A percentile compares a stretch with the other conserved stretches of the same genome.
phyloP scores from a whole-genome alignment of 768 basidiomycete species.

The Suillus luteus region DNA sequence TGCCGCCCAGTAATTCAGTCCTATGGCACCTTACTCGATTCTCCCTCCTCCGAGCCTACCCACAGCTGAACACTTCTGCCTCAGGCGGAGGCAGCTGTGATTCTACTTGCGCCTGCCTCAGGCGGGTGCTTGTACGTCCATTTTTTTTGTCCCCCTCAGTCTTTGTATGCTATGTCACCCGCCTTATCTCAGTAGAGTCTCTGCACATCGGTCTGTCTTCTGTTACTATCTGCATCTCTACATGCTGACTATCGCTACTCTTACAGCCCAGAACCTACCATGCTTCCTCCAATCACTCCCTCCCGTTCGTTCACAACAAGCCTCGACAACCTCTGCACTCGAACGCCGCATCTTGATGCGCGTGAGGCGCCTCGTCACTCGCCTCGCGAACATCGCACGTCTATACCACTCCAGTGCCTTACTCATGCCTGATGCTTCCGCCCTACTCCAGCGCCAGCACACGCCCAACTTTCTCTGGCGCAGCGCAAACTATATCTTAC shows the following conservation, averaged over 20 bases:
- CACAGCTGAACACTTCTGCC: too few relatives aligned
- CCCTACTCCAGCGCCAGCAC: conserved; percentile 72
- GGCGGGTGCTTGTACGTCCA: too few relatives aligned
- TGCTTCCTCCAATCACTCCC: conserved; percentile 68
- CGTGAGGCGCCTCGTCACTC: too few relatives aligned
- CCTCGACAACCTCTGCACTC: conserved; percentile 21
- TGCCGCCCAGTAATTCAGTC: too few relatives aligned
- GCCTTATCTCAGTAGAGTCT: too few relatives aligned
- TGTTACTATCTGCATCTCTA: conserved; percentile 4
- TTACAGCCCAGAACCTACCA: conserved; percentile 57
- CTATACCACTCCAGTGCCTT: conserved; percentile 92
- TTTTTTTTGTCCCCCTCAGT: too few relatives aligned
- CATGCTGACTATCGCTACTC: conserved; percentile 14
- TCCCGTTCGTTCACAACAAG: conserved; percentile 53
- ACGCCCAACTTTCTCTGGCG: conserved; percentile 68
- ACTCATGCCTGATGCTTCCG: conserved; percentile 86
- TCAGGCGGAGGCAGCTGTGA: too few relatives aligned
- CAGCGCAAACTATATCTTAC: conserved; percentile 78
- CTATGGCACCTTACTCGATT: too few relatives aligned
- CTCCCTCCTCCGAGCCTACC: too few relatives aligned
- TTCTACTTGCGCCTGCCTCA: too few relatives aligned
- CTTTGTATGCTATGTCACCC: too few relatives aligned
- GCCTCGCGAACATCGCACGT: conserved; percentile 70
- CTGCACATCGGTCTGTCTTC: conserved; percentile 46
- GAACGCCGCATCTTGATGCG: conserved; percentile 25